Evolutionary conservation across 768 basidiomycete genomes (phyloP), one percentile per base, ranked within the genome.

Genomic region (Psilocybe tampanensis): DNA sequence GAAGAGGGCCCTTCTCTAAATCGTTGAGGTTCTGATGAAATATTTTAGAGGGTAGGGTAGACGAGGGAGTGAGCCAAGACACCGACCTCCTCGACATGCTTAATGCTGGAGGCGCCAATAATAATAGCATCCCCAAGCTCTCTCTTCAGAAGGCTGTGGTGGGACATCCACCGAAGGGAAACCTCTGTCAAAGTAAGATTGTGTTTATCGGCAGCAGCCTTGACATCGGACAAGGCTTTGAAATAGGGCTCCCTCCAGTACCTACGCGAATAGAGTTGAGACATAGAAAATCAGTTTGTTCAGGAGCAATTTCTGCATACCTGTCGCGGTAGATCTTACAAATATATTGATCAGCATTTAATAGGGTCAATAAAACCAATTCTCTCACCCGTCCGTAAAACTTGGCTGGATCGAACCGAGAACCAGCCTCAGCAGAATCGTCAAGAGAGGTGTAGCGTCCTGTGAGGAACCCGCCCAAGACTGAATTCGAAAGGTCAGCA

Each of bases 31-130:
- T 84, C 76, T 80, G 50, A 12, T 29, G 39, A n/a, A n/a, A 21
- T 39, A 15, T n/a, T n/a, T n/a, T 13, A 39, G n/a, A 39, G 4
- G n/a, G 12, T n/a, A 8, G 11, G 45, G 53, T 11, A 55, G n/a
- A 19, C 15, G 15, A 39, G 15, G 23, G 9, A 23, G 22, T 13
- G 9, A 9, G 29, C 9, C 9, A 9, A 29, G n/a, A 13, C 36
- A 52, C 43, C 8, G 17, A 77, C 80, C 70, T 80, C 72, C 65
- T 86, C 78, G 45, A 86, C 80, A 61, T 89, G 86, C 26, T 73
- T 71, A 59, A 81, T 47, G 56, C 76, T 83, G 3, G 80, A 83
- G 23, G 86, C 86, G n/a, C 86, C 86, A 60, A 89, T 86, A 54
- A 88, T 70, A 54, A 87, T 71, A 21, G 79, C 68, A 61, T 84